Percentiles rank a stretch among this genome's conserved stretches.
phyloP scores from a whole-genome alignment of 164 flowering plant species.

The Kingdonia uniflora region DNA sequence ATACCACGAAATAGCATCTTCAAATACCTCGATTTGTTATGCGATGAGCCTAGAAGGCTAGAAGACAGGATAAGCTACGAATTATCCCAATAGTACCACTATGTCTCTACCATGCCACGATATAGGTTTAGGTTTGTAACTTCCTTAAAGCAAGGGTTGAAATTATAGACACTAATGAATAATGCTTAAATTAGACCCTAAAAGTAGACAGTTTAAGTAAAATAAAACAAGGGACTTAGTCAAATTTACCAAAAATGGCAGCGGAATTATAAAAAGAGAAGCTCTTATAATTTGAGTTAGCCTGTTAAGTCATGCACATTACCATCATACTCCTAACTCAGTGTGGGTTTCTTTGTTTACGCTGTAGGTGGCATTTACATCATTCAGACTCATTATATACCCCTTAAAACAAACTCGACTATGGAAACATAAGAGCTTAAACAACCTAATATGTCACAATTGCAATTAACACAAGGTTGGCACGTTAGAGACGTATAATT shows the following conservation, averaged over 20 bases:
- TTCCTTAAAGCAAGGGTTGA: no score
- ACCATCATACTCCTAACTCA: conserved; percentile 11
- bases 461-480: neutral
- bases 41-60: no score
- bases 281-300: conserved; percentile 7
- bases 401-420: neutral
- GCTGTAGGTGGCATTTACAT: conserved; percentile 8
- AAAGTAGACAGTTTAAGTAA: neutral
- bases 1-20: no score
- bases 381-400: conserved; percentile 1
- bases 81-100: no score
- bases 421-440: neutral
- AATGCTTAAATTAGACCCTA: no score
- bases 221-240: neutral
- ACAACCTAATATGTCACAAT: neutral
- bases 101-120: no score
- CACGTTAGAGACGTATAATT: neutral
- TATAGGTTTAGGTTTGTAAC: no score
- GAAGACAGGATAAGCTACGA: no score
- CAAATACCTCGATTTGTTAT: no score
- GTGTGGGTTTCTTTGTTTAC: conserved; percentile 6
- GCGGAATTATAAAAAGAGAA: neutral
- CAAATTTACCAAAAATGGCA: neutral
- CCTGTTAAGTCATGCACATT: neutral
- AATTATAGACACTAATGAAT: no score